These are phyloP conservation scores for Mrakia hoshinonis DNA, from an alignment of 768 basidiomycete species.

Conservation along the genomic window DNA sequence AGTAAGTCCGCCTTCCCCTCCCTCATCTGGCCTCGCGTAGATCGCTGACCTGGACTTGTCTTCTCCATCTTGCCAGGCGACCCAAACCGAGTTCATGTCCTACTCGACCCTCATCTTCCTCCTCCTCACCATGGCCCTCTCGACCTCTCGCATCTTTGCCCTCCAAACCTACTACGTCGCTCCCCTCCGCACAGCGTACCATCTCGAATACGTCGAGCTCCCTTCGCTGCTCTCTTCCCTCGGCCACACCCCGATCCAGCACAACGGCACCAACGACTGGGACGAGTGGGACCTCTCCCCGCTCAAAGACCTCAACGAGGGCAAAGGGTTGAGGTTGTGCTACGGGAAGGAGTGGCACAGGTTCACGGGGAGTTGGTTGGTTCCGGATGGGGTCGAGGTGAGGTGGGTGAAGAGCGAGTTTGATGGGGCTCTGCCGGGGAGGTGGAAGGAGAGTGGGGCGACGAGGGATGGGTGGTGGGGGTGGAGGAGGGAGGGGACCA, in stretches of 20 bases:
- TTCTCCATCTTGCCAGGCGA: constrained; percentile 52
- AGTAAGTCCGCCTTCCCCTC: background rate
- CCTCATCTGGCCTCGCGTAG: background rate
- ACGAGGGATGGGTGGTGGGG: constrained; percentile 46
- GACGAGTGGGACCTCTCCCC: constrained; percentile 46
- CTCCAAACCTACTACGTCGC: constrained; percentile 85
- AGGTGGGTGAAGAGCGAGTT: constrained; percentile 88
- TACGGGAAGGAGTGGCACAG: constrained; percentile 93
- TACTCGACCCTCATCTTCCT: constrained; percentile 64
- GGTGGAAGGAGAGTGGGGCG: constrained; percentile 53
- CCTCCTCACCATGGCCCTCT: constrained; percentile 58
- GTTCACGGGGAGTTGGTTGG: constrained; percentile 80
- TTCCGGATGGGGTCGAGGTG: constrained; percentile 73
- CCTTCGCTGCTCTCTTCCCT: constrained; percentile 68
- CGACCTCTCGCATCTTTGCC: constrained; percentile 69
- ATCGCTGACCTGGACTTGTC: background rate
- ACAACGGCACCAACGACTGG: constrained; percentile 39
- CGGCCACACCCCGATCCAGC: constrained; percentile 51
- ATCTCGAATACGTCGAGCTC: constrained; percentile 68
- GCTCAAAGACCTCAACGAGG: constrained; percentile 53
- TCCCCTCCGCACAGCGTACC: constrained; percentile 61
- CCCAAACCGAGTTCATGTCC: constrained; percentile 64
- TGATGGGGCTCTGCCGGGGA: constrained; percentile 74
- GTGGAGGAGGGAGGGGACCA: constrained; percentile 59
- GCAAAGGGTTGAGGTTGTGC: constrained; percentile 56